These are phyloP conservation scores for Phytophthora capsici DNA, from an alignment of 352 stramenopile species.

Conservation along the genomic window DNA sequence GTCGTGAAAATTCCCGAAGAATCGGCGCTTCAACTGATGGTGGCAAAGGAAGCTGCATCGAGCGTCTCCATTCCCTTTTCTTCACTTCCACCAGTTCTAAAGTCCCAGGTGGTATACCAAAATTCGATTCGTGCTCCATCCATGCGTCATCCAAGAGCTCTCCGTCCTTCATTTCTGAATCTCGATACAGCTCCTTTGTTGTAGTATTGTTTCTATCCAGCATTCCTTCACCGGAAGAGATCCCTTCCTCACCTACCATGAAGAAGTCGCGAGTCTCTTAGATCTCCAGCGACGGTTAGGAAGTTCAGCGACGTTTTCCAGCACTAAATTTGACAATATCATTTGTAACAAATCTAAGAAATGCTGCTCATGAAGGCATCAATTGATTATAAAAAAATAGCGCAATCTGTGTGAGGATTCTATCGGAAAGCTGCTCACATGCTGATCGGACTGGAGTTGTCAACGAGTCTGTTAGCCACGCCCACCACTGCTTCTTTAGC, in stretches of 20 bases:
- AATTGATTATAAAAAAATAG: too few species aligned
- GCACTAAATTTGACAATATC: too few species aligned
- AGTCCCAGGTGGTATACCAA: conserved; percentile 33
- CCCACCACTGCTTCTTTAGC: conserved; percentile 28
- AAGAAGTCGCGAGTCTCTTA: not conserved
- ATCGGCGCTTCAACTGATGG: conserved; percentile 36
- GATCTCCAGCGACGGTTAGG: not conserved
- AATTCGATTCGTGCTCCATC: conserved; percentile 16
- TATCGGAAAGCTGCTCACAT: conserved; percentile 3
- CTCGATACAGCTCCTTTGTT: not conserved
- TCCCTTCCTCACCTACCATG: not conserved
- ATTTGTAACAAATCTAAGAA: too few species aligned
- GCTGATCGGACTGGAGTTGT: conserved; percentile 15
- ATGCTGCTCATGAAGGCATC: too few species aligned
- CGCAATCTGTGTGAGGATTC: too few species aligned
- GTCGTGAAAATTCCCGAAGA: conserved; percentile 44
- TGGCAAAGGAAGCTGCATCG: conserved; percentile 32
- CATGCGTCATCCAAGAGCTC: conserved; percentile 9
- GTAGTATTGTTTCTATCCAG: not conserved
- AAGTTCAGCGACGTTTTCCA: not conserved
- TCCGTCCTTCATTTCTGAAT: not conserved
- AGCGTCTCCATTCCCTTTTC: conserved; percentile 24
- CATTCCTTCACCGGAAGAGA: not conserved
- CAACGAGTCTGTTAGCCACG: conserved; percentile 23
- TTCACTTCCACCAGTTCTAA: conserved; percentile 30